Conservation (phyloP, 139 green algal species). For the Picochlorum sp. region DNA sequence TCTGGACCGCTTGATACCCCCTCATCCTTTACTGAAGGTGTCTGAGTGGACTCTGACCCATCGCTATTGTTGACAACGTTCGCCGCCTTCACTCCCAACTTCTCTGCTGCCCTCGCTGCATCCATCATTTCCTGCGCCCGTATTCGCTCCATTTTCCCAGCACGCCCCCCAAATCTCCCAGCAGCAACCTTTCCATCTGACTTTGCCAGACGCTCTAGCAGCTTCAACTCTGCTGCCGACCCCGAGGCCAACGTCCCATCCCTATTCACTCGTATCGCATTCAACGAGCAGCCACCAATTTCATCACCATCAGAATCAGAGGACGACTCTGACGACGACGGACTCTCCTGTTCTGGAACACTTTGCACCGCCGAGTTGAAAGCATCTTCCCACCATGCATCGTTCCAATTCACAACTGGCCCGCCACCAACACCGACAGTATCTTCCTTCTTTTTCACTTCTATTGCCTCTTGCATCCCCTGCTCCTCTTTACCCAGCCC, state of each 20-base stretch:
- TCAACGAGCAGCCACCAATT: not conserved
- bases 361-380: constrained; percentile 45
- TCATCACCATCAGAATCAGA: not conserved
- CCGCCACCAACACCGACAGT: constrained; percentile 38
- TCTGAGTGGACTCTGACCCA: not conserved
- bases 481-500: constrained; percentile 54
- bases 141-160: constrained; percentile 73
- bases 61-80: not conserved
- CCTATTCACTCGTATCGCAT: constrained; percentile 20
- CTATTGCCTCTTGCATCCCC: constrained; percentile 59
- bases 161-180: constrained; percentile 52
- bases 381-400: constrained; percentile 68
- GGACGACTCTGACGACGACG: not conserved
- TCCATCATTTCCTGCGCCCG: constrained; percentile 31
- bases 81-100: not conserved
- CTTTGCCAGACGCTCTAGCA: constrained; percentile 50
- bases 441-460: constrained; percentile 80
- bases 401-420: constrained; percentile 42
- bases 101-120: constrained; percentile 1
- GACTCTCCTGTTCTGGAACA: constrained; percentile 9
- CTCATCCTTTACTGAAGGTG: not conserved
- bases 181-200: constrained; percentile 25
- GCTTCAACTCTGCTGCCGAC: constrained; percentile 39
- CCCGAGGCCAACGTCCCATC: constrained; percentile 50
- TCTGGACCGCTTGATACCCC: too few species aligned